phyloP scores from a whole-genome alignment of 495 filamentous ascomycete genomes.

The Talaromyces proteolyticus region DNA sequence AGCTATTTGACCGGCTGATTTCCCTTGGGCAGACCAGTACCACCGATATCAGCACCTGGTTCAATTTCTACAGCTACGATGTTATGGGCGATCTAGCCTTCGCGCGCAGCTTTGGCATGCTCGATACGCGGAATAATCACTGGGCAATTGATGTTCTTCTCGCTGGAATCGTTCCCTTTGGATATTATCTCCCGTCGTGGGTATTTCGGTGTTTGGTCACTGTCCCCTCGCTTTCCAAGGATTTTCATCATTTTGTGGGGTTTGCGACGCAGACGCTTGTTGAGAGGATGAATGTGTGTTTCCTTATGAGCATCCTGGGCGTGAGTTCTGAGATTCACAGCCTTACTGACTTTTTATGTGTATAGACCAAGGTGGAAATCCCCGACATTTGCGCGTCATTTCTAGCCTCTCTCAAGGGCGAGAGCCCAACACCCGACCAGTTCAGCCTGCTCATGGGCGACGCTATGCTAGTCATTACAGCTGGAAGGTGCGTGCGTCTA shows the following conservation, averaged over 20 bases:
- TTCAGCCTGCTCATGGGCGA: conserved; percentile 16
- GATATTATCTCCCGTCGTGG: conserved; percentile 14
- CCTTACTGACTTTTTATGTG: no score
- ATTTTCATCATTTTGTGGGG: no score
- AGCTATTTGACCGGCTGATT: conserved; percentile 11
- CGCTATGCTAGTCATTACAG: conserved; percentile 20
- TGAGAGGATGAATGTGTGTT: no score
- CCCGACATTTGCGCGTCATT: conserved; percentile 19
- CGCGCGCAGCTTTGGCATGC: conserved; percentile 25
- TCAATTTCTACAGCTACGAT: conserved; percentile 28
- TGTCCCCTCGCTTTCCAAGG: no score
- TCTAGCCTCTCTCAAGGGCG: conserved; percentile 10
- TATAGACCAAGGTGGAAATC: conserved; percentile 1
- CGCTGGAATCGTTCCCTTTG: conserved; percentile 3
- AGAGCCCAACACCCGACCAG: conserved; percentile 7
- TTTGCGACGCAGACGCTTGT: no score
- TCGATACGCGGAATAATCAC: conserved; percentile 16
- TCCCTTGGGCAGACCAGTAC: conserved; percentile 1
- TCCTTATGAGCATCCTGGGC: no score
- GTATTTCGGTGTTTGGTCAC: no score
- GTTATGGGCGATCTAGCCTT: conserved; percentile 37
- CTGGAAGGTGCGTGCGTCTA: no score
- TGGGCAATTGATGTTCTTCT: conserved; percentile 17
- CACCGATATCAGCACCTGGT: conserved; percentile 19
- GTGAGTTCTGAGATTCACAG: no score